Base-by-base conservation (phyloP, 2,329 filamentous ascomycete species). In the Coniella vitis region DNA sequence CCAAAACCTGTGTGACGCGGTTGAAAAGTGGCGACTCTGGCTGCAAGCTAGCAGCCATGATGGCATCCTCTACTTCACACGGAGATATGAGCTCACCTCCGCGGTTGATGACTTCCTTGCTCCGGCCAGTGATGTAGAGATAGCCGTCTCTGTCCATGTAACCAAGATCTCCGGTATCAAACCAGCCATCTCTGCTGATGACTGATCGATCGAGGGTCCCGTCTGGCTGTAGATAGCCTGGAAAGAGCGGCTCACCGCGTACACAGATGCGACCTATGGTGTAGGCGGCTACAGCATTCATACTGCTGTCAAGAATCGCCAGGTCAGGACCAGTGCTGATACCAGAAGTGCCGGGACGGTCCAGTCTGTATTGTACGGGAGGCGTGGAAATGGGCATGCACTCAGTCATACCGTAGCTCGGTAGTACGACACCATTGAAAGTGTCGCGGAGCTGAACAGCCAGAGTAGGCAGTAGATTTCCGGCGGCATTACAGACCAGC, bases 351-450 rank as follows among this genome's bases (percentile, higher is more conserved):
- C 89, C 89, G 0, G 89, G 87, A 4, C 51, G 48, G 22, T 45
- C 44, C 13, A 53, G 39, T 70, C 86, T 84, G 58, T 87, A 80
- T 68, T 86, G 83, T 16, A 72, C 83, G 0, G 80, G 78, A 3
- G 87, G 86, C 1, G 86, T 88, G 84, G 90, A 90, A 65, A 90
- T 86, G 61, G 90, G 86, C 4, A 89, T 81, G 7, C 87, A 89
- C 70, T 94, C 89, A 36, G 89, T 94, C 89, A 95, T 95, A 56
- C 89, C 89, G 60, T 94, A 94, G 9, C 89, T 89, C 69, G 94
- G 89, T 16, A 95, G 75, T 0, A 95, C 89, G 0, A 89, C 88
- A 0, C 89, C 87, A 44, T 81, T 74, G 64, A 90, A 87, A 0
- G 81, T 76, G 58, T 80, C 75, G 62, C 94, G 88, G 4, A 95